Percentiles rank a stretch among this genome's conserved stretches.
These are phyloP conservation scores for Pseudonectria buxi DNA, from an alignment of 2,329 filamentous ascomycete genomes.

Conservation along the genomic window DNA sequence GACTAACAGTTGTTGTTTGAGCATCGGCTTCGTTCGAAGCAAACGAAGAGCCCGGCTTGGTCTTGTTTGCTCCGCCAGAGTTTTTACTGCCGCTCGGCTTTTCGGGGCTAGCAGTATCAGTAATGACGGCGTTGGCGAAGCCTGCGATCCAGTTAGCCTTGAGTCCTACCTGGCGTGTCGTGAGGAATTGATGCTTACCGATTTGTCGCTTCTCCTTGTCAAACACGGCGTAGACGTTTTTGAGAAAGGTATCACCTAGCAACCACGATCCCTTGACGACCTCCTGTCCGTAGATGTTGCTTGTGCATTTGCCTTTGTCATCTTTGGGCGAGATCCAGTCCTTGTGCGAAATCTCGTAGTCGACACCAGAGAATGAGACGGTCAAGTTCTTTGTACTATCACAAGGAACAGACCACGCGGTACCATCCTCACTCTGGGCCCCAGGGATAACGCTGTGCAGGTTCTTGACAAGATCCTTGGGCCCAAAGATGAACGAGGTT, in stretches of 20 bases:
- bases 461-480: constrained; percentile 55
- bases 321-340: constrained; percentile 60
- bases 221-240: constrained; percentile 84
- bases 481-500: constrained; percentile 72
- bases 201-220: constrained; percentile 64
- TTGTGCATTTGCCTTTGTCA: constrained; percentile 48
- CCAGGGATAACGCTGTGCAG: constrained; percentile 64
- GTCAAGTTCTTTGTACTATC: constrained; percentile 53
- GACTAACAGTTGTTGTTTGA: constrained; percentile 10
- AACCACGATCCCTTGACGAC: constrained; percentile 66
- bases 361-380: constrained; percentile 60
- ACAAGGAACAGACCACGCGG: constrained; percentile 69
- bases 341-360: constrained; percentile 58
- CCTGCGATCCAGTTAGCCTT: constrained; percentile 12
- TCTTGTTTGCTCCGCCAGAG: constrained; percentile 9
- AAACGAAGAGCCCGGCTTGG: not conserved
- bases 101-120: constrained; percentile 8
- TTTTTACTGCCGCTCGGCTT: constrained; percentile 5
- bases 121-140: constrained; percentile 15
- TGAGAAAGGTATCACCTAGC: constrained; percentile 79
- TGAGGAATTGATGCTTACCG: constrained; percentile 42
- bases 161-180: rapidly evolving
- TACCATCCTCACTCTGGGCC: constrained; percentile 48
- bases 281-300: constrained; percentile 68
- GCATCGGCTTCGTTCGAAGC: constrained; percentile 1